Percentiles rank a stretch among this genome's conserved stretches.
Conservation (phyloP, 768 basidiomycete genomes). For the Kwoniella dendrophila region DNA sequence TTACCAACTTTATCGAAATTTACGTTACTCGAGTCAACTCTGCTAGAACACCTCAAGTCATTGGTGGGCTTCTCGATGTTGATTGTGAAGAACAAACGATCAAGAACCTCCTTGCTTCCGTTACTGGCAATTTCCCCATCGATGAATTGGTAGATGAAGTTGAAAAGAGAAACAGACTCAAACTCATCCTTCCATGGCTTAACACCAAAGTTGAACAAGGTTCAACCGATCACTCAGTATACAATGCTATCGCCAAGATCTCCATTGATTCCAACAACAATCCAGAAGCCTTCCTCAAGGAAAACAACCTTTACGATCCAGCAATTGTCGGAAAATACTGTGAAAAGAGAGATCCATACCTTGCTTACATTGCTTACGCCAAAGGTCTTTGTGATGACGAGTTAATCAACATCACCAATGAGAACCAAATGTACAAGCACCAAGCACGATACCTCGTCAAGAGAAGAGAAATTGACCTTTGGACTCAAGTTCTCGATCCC, state of each 20-base stretch:
- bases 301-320: slow-evolving; percentile 97
- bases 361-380: slow-evolving; percentile 98
- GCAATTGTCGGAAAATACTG: slow-evolving; percentile 98
- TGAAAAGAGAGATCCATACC: slow-evolving; percentile 95
- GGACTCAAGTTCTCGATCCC: slow-evolving; percentile 87
- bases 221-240: slow-evolving; percentile 87
- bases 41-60: slow-evolving; percentile 91
- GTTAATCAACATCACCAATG: slow-evolving; percentile 93
- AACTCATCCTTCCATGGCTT: slow-evolving; percentile 96
- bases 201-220: slow-evolving; percentile 92
- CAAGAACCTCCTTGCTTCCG: slow-evolving; percentile 88
- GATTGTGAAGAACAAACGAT: slow-evolving; percentile 96
- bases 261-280: slow-evolving; percentile 99
- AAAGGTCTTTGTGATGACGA: slow-evolving; percentile 99
- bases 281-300: slow-evolving; percentile 95
- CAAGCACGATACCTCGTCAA: slow-evolving; percentile 97
- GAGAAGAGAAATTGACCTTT: slow-evolving; percentile 89
- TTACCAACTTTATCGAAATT: slow-evolving; percentile 98
- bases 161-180: slow-evolving; percentile 91
- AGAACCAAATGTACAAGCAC: slow-evolving; percentile 99
- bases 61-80: slow-evolving; percentile 94
- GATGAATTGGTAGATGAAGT: slow-evolving; percentile 98
- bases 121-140: slow-evolving; percentile 95
- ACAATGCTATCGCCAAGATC: slow-evolving; percentile 98
- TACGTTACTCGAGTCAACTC: slow-evolving; percentile 99